Evolutionary conservation across 495 filamentous ascomycete species (phyloP), one percentile per base, ranked within the genome.

Genomic region (Trichoderma orchidacearum): DNA sequence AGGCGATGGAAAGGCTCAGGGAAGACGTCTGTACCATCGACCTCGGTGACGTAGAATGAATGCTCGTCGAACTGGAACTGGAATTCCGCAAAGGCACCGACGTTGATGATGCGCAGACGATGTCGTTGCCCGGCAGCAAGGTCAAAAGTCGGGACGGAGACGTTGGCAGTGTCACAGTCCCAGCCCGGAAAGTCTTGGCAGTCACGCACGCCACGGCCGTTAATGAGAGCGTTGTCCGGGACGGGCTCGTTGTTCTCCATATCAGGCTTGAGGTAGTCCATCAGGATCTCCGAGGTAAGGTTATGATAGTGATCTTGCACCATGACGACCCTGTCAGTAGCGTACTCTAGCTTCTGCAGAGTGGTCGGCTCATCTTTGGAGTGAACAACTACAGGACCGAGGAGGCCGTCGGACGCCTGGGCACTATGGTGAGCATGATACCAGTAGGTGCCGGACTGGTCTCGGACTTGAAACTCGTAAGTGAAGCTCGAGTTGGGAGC

Each of bases 101-200:
- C 78, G 61, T 85, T 87, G 61, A 85, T 72, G 55, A 90, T 70
- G 15, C 79, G 78, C 56, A 90, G 66, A 17, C 85, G 67, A 5
- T 60, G 88, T 87, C 0, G 83, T 88, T 70, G 36, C 53, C 56
- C 9, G 55, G 80, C 77, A 41, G 69, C 72, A 23, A 58, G 28
- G 54, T 38, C 11, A 59, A 55, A 32, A 60, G 51, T 68, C 60
- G 64, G 75, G 66, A 62, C 69, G 67, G 45, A 66, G 63, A 55
- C 71, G 55, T 51, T 63, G 58, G 32, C 70, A 62, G 56, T 76
- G 52, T 78, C 68, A 53, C 75, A 78, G 30, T 65, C 62, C 50
- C 65, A 64, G 11, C 64, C 32, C 8, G 64, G 62, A 21, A 74
- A 62, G 11, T 64, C 59, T 8, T 61, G 63, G 60, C 75, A 80